phyloP scores from a whole-genome alignment of 177 flowering plant genomes.

The Tripterygium wilfordii region DNA sequence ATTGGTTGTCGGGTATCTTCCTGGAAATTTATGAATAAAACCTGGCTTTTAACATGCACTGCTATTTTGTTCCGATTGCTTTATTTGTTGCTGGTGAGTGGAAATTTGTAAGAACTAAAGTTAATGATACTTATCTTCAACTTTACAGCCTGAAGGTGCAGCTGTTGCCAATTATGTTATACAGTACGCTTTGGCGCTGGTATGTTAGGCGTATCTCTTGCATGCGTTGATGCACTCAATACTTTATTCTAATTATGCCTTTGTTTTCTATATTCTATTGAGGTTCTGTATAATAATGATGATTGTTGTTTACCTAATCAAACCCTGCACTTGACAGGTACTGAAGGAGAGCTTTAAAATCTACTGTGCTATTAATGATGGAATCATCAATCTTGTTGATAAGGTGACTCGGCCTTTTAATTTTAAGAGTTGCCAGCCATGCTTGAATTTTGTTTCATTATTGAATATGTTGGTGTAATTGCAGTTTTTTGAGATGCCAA shows the following conservation, averaged over 20 bases:
- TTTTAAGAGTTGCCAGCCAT: not conserved
- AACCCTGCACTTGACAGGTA: not conserved
- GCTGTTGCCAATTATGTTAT: not conserved
- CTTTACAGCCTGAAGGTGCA: not conserved
- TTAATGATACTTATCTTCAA: too few relatives aligned
- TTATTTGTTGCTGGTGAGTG: too few relatives aligned
- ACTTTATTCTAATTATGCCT: not conserved
- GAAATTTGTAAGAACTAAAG: too few relatives aligned
- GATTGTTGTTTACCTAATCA: not conserved
- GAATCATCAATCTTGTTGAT: not conserved
- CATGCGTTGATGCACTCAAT: not conserved
- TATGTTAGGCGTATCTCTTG: not conserved
- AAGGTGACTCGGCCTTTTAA: not conserved
- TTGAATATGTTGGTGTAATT: conserved; percentile 6
- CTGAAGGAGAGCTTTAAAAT: too few relatives aligned
- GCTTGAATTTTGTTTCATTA: not conserved
- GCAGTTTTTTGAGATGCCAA: conserved; percentile 99
- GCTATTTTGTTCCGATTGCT: too few relatives aligned
- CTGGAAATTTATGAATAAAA: conserved; percentile 1
- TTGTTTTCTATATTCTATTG: not conserved
- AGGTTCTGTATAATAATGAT: not conserved
- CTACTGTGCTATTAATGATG: not conserved
- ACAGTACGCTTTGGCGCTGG: not conserved
- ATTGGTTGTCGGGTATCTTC: conserved; percentile 81
- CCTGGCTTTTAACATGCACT: too few relatives aligned